These are phyloP conservation scores for Mytilinidion resinicola DNA, from an alignment of 495 filamentous ascomycete species.

Conservation along the genomic window DNA sequence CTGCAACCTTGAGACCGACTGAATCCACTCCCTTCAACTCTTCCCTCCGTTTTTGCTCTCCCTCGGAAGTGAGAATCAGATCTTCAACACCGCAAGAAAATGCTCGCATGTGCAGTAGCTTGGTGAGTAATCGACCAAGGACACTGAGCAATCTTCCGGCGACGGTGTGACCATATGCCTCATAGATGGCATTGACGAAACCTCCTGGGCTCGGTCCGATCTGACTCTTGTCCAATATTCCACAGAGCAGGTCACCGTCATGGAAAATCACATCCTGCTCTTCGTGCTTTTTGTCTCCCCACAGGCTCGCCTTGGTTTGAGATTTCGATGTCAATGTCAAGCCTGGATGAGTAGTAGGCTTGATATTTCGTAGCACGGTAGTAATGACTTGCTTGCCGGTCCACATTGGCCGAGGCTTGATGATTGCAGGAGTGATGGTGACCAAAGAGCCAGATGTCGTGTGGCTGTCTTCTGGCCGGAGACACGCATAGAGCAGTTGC, in stretches of 20 bases:
- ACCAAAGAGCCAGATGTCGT: constrained; percentile 65
- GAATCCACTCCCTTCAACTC: constrained; percentile 59
- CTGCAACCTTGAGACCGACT: constrained; percentile 77
- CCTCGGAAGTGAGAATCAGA: constrained; percentile 74
- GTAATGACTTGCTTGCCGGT: constrained; percentile 98
- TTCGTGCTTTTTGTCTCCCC: constrained; percentile 54
- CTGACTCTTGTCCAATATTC: constrained; percentile 94
- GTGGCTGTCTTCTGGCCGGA: constrained; percentile 84
- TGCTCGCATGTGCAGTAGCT: constrained; percentile 83
- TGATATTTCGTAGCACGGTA: constrained; percentile 88
- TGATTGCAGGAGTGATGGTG: constrained; percentile 69
- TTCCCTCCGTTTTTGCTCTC: constrained; percentile 64
- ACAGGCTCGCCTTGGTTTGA: constrained; percentile 60
- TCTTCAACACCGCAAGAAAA: constrained; percentile 98
- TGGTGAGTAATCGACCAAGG: constrained; percentile 81
- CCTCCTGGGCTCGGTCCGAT: constrained; percentile 83
- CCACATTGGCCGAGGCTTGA: constrained; percentile 79
- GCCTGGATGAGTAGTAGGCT: constrained; percentile 64
- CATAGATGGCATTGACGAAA: constrained; percentile 85
- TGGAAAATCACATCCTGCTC: constrained; percentile 73
- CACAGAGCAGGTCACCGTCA: constrained; percentile 78
- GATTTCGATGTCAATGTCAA: constrained; percentile 74
- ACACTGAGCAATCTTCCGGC: constrained; percentile 84
- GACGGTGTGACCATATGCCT: constrained; percentile 80
- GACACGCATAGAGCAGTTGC: constrained; percentile 79